phyloP scores from a whole-genome alignment of 2,329 filamentous ascomycete genomes.

The Magnaporthiopsis incrustans region DNA sequence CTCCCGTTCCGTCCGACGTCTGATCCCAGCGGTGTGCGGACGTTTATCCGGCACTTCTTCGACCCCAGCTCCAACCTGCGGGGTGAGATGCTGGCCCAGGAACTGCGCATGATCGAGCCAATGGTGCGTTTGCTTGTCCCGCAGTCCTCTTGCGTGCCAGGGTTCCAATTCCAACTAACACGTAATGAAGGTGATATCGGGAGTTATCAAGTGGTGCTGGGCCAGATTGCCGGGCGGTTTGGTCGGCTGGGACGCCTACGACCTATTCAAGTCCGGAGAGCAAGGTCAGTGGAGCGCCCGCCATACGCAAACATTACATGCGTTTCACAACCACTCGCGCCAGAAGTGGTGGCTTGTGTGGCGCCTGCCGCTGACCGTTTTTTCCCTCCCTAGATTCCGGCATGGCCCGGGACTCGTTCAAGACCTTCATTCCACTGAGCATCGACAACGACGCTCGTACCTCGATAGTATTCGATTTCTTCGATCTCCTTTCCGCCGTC shows the following conservation, averaged over 20 bases:
- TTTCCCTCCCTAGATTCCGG: slow-evolving; percentile 64
- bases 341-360: background rate
- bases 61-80: slow-evolving; percentile 55
- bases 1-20: slow-evolving; percentile 90
- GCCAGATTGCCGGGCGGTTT: slow-evolving; percentile 83
- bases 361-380: background rate
- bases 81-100: slow-evolving; percentile 69
- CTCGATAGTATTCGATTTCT: slow-evolving; percentile 92
- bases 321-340: background rate
- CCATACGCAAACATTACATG: background rate
- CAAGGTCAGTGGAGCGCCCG: slow-evolving; percentile 51
- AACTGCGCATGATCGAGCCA: slow-evolving; percentile 86
- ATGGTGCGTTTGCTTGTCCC: slow-evolving; percentile 55
- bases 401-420: slow-evolving; percentile 86
- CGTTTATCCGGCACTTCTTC: slow-evolving; percentile 90
- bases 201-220: slow-evolving; percentile 98
- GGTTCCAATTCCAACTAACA: slow-evolving; percentile 16
- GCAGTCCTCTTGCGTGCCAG: background rate
- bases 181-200: slow-evolving; percentile 67
- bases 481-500: slow-evolving; percentile 83
- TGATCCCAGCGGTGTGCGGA: slow-evolving; percentile 84
- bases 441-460: slow-evolving; percentile 79
- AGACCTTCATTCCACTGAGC: slow-evolving; percentile 91
- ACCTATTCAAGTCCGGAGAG: slow-evolving; percentile 91
- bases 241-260: slow-evolving; percentile 95